These are phyloP conservation scores for Neofusicoccum umdonicola DNA, from an alignment of 2,329 filamentous ascomycete genomes.

Conservation along the genomic window DNA sequence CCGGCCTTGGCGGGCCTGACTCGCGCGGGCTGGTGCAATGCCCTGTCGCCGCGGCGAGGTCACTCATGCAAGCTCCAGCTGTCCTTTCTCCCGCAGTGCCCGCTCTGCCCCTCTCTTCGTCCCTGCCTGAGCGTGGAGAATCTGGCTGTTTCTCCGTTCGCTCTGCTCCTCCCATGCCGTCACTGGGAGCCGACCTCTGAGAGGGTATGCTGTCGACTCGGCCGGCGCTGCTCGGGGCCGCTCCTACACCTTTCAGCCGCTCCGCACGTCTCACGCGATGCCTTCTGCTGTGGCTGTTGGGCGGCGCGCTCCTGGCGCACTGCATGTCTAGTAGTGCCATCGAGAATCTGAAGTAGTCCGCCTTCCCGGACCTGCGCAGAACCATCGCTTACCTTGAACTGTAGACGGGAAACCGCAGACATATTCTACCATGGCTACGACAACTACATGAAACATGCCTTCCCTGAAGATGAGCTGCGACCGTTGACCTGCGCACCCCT, in stretches of 20 bases:
- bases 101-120: constrained; percentile 4
- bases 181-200: constrained; percentile 22
- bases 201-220: constrained; percentile 39
- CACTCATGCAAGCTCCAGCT: constrained; percentile 14
- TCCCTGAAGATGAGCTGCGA: constrained; percentile 92
- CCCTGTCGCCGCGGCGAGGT: background rate
- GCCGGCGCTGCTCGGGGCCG: constrained; percentile 29
- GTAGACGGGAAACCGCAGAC: constrained; percentile 51
- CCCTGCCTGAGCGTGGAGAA: constrained; percentile 12
- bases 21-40: background rate
- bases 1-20: constrained; percentile 10
- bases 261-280: constrained; percentile 26
- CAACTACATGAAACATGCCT: constrained; percentile 91
- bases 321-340: constrained; percentile 48
- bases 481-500: constrained; percentile 82
- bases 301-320: constrained; percentile 30
- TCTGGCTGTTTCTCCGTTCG: constrained; percentile 2
- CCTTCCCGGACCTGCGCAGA: background rate
- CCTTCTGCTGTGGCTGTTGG: constrained; percentile 31
- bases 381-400: background rate
- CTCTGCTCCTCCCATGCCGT: constrained; percentile 33
- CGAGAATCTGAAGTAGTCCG: constrained; percentile 34
- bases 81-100: constrained; percentile 10
- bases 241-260: constrained; percentile 20
- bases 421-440: constrained; percentile 98